Evolutionary conservation across 1,284 basidiomycete species (phyloP).

Genomic region (Heimioporus retisporus): DNA sequence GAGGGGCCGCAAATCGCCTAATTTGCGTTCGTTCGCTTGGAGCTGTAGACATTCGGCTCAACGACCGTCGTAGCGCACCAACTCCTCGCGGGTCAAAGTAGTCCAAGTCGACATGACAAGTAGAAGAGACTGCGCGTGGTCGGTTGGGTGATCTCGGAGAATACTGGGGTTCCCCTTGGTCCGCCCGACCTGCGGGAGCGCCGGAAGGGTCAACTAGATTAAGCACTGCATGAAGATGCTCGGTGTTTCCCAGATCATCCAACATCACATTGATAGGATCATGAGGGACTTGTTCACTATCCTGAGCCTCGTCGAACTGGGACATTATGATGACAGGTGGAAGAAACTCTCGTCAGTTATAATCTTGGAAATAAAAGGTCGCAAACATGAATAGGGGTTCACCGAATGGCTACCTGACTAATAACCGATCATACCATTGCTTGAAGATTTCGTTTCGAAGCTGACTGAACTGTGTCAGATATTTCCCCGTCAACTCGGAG

Average conservation of each 20-base stretch:
- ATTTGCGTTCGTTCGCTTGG: slow-evolving; percentile 12
- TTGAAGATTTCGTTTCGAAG: neutral
- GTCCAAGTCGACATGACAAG: slow-evolving; percentile 33
- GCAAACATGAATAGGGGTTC: too few species aligned
- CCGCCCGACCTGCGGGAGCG: neutral
- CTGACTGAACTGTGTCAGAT: too few species aligned
- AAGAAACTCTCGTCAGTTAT: too few species aligned
- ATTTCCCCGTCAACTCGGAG: too few species aligned
- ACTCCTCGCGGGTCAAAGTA: slow-evolving; percentile 56
- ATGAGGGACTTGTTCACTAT: slow-evolving; percentile 1
- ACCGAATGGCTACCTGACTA: slow-evolving; percentile 16
- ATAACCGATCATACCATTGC: slow-evolving; percentile 12
- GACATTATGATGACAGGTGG: slow-evolving; percentile 21
- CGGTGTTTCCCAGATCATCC: slow-evolving; percentile 22
- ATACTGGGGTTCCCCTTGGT: slow-evolving; percentile 5
- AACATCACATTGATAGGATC: slow-evolving; percentile 15
- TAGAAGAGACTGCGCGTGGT: slow-evolving; percentile 13
- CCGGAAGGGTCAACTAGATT: slow-evolving; percentile 13
- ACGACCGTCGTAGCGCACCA: slow-evolving; percentile 41
- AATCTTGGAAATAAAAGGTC: too few species aligned
- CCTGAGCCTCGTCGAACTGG: neutral
- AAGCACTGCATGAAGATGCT: slow-evolving; percentile 21
- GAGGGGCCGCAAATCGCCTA: neutral
- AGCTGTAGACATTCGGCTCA: slow-evolving; percentile 27
- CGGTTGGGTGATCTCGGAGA: neutral